Base-by-base conservation (phyloP, 257 asterid species). In the Ilex aquifolium region DNA sequence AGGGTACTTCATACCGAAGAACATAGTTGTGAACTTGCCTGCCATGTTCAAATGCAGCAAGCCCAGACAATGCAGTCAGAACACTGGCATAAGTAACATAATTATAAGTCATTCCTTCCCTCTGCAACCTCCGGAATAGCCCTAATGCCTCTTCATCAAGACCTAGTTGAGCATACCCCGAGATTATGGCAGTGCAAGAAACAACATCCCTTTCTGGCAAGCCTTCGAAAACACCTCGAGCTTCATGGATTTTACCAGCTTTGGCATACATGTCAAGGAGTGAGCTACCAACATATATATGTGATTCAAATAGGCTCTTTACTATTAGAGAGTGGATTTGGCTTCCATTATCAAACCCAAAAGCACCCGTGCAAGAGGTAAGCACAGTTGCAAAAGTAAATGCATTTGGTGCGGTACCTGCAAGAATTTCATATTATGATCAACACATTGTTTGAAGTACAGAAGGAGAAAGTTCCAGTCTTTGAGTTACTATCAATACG, bases 221-320 rank as follows among this genome's bases (percentile, higher is more conserved):
- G 65, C 71, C 36, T 17, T 85, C 88, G 60, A 88, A 91, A n/a
- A 91, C 69, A 60, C 2, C 31, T 57, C 74, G 84, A 44, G 96
- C 95, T 65, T 85, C 91, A 14, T 63, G 80, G 61, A 82, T 75
- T 72, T 73, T 79, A 61, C 95, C 95, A 63, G 90, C 79, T 86
- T 91, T 91, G 48, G 89, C 96, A 57, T 91, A 91, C 77, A 91
- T 62, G 75, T 86, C 95, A 44, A 91, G 92, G 57, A 91, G 98
- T 61, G 95, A 88, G 88, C 98, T 81, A 30, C 95, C 98, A 27
- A 88, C 95, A 56, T 77, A 77, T 50, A 72, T 30, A 70, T 88
- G 89, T 70, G 71, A 76, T 62, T 79, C 93, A 61, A 75, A 85
- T 15, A 80, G 81, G 71, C 69, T 74, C 81, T 86, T 88, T 2